These are phyloP conservation scores for Microcos paniculata DNA, from an alignment of 345 rosid genomes.

Conservation along the genomic window DNA sequence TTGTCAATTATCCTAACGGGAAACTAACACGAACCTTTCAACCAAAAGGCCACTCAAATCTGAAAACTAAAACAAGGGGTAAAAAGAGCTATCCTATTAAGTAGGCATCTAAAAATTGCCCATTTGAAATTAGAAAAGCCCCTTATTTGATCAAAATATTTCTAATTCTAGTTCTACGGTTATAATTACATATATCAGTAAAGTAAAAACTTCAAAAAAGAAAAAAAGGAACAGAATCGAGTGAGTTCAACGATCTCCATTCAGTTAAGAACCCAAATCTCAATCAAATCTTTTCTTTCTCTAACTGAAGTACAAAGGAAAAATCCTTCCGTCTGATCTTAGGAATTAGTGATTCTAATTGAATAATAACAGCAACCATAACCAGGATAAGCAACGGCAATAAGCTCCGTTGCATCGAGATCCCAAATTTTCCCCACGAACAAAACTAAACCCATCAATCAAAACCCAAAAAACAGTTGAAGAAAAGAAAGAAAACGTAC, in stretches of 20 bases:
- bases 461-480: background rate
- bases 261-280: background rate
- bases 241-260: background rate
- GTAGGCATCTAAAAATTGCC: background rate
- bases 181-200: background rate
- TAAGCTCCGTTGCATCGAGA: background rate
- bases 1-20: background rate
- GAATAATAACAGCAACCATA: background rate
- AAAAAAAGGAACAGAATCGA: background rate
- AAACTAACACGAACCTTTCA: background rate
- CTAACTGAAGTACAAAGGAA: background rate
- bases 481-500: conserved; percentile 17
- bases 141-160: background rate
- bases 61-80: background rate
- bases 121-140: background rate
- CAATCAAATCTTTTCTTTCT: background rate
- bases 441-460: conserved; percentile 21
- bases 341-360: background rate
- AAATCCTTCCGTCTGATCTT: conserved; percentile 6
- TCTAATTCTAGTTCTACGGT: background rate
- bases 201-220: background rate
- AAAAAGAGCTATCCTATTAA: background rate
- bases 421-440: conserved; percentile 5
- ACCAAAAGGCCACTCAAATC: background rate
- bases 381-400: background rate